phyloP scores from a whole-genome alignment of 345 rosid species.

The Pseudoturritis turrita region DNA sequence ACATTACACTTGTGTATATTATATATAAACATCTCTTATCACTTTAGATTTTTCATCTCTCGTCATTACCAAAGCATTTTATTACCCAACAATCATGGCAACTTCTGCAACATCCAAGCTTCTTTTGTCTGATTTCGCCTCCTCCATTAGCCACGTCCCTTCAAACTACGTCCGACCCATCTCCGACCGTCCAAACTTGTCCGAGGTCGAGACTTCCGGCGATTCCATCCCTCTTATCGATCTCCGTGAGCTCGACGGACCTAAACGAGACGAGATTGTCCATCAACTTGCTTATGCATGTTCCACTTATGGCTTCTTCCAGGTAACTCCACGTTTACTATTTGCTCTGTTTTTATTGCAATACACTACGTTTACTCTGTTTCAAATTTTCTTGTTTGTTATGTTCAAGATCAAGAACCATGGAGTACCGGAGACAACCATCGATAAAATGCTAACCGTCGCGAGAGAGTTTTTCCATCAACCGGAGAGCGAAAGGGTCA shows the following conservation, averaged over 20 bases:
- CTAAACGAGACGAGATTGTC: constrained; percentile 33
- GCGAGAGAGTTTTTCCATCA: constrained; percentile 58
- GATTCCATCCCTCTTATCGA: constrained; percentile 62
- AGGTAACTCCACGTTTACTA: constrained; percentile 29
- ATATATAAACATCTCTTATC: background rate
- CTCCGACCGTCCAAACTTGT: constrained; percentile 63
- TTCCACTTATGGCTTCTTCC: constrained; percentile 55
- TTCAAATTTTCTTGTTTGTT: background rate
- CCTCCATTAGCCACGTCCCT: constrained; percentile 41
- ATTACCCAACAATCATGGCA: background rate
- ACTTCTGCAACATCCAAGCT: constrained; percentile 22
- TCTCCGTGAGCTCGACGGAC: constrained; percentile 45
- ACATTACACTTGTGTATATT: background rate
- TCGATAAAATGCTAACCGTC: constrained; percentile 32
- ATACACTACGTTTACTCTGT: background rate
- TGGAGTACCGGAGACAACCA: constrained; percentile 41
- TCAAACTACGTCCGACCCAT: constrained; percentile 46
- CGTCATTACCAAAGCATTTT: background rate
- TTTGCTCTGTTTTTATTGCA: background rate
- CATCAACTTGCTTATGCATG: constrained; percentile 51
- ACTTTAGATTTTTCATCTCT: background rate
- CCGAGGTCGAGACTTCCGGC: constrained; percentile 31
- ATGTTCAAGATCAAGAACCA: constrained; percentile 61
- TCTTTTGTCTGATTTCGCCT: constrained; percentile 47
- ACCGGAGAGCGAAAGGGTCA: constrained; percentile 64